phyloP scores from a whole-genome alignment of 495 filamentous ascomycete species.

The Hapsidospora chrysogenum region DNA sequence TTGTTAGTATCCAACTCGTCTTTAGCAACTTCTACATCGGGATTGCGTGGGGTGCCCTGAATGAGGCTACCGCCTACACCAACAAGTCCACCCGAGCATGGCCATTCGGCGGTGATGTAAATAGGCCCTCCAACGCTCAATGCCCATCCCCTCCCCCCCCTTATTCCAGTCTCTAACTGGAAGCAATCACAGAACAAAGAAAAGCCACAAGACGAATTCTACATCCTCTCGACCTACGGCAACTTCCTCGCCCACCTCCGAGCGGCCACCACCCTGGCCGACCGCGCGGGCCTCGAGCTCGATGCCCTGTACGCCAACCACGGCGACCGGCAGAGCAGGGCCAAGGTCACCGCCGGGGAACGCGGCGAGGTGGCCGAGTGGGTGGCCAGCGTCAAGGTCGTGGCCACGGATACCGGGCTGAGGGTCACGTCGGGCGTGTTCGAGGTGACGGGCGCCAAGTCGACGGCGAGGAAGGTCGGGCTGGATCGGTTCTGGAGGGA shows the following conservation, averaged over 20 bases:
- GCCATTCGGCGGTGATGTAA: too few relatives aligned
- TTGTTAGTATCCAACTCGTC: too few relatives aligned
- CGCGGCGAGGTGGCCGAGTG: constrained; percentile 41
- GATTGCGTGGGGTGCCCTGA: too few relatives aligned
- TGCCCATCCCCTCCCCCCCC: too few relatives aligned
- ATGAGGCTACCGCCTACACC: too few relatives aligned
- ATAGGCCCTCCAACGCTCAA: constrained; percentile 32
- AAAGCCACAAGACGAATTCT: constrained; percentile 39
- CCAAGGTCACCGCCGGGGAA: constrained; percentile 20
- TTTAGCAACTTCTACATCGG: too few relatives aligned
- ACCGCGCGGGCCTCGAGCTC: constrained; percentile 30
- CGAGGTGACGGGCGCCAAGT: constrained; percentile 38
- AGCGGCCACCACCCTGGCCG: constrained; percentile 36
- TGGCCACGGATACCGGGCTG: constrained; percentile 38
- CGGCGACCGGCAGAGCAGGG: constrained; percentile 13
- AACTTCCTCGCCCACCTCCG: constrained; percentile 41
- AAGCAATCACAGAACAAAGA: constrained; percentile 25
- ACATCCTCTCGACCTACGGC: constrained; percentile 43
- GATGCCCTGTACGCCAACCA: constrained; percentile 23
- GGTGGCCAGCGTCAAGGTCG: constrained; percentile 42
- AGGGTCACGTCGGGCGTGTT: constrained; percentile 39
- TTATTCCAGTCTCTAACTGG: too few relatives aligned
- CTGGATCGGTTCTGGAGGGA: constrained; percentile 46
- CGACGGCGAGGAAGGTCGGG: constrained; percentile 34
- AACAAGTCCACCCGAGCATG: too few relatives aligned